Base-by-base conservation (phyloP, 371 early-diverging fungal genomes). In the Mortierella sp. region DNA sequence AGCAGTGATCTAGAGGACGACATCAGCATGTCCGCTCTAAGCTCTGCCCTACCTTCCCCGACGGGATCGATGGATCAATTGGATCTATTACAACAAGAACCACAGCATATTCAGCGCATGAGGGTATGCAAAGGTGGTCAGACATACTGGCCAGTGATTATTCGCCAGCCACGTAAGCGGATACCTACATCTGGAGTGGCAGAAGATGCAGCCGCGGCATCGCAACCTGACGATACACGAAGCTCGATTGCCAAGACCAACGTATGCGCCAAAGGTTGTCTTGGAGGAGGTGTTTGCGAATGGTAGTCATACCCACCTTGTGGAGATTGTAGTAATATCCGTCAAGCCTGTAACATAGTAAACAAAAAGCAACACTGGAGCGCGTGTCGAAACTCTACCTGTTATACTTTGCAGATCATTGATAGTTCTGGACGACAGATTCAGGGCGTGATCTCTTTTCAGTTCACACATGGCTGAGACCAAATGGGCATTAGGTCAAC, bases 121-220 rank as follows among this genome's bases (percentile, higher is more conserved):
- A 68, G 60, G 25, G 52, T 55, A 7, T 76, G 76, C 28, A 76
- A 76, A 55, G 76, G 76, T 17, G 76, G 76, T 3, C 76, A 76
- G 58, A 60, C 68, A 0, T 76, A 68, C 24, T 76, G 76, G 76
- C 76, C 76, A 1, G 69, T 76, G 19, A 68, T 68, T 46, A 61
- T 24, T 17, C 76, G 69, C 0, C 46, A 63, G 16, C 29, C 34
- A 17, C 51, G 54, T n/a, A 41, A 13, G 6, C 28, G 45, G 13
- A n/a, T 27, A 8, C 34, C 21, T n/a, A n/a, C 58, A 1, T 27
- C 65, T 9, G 24, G 22, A 25, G 24, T 53, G 19, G 22, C 57
- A 21, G 44, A 39, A 44, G 5, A 48, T 9, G 2, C 25, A 28
- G 2, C 27, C 0, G 2, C 14, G 12, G 0, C 49, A 34, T 8